Percentiles rank a stretch among this genome's conserved stretches.
Evolutionary conservation across 495 filamentous ascomycete species (phyloP).

Genomic region (Clohesyomyces aquaticus): DNA sequence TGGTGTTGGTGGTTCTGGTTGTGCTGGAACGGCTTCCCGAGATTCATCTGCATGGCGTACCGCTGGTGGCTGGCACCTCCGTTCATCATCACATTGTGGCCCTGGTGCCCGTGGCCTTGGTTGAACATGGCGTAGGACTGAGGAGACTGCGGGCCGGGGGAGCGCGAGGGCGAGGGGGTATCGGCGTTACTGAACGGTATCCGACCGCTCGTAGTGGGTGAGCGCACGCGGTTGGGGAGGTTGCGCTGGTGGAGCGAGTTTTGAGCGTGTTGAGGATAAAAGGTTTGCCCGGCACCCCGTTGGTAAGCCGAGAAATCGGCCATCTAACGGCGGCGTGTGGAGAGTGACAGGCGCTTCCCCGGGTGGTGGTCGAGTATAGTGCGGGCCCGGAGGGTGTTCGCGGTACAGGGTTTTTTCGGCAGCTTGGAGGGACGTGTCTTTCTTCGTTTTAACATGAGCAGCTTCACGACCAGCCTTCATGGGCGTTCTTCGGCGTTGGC

Average conservation of each 20-base stretch:
- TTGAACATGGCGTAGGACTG: constrained; percentile 79
- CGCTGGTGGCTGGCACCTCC: constrained; percentile 61
- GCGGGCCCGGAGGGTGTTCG: constrained; percentile 17
- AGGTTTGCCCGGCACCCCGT: constrained; percentile 69
- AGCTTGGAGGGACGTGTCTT: constrained; percentile 42
- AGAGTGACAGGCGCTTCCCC: constrained; percentile 1
- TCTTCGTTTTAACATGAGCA: constrained; percentile 49
- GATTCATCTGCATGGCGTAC: constrained; percentile 66
- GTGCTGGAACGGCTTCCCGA: constrained; percentile 65
- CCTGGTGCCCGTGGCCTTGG: constrained; percentile 72
- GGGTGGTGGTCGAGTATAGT: constrained; percentile 9
- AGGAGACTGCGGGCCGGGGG: constrained; percentile 68
- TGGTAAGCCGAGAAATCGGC: constrained; percentile 80
- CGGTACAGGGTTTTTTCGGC: constrained; percentile 37
- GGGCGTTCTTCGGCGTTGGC: constrained; percentile 22
- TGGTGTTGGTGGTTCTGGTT: constrained; percentile 46
- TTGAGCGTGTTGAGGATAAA: constrained; percentile 60
- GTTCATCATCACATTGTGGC: constrained; percentile 80
- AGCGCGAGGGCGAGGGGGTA: constrained; percentile 72
- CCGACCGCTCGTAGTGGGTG: constrained; percentile 54
- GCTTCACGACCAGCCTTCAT: constrained; percentile 30
- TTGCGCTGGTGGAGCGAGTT: constrained; percentile 53
- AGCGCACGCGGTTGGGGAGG: constrained; percentile 61
- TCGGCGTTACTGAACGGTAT: constrained; percentile 53
- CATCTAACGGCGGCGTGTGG: constrained; percentile 60